Percentiles rank a stretch among this genome's conserved stretches.
Evolutionary conservation across 305 asterid genomes (phyloP).

Genomic region (Fraxinus floribunda): DNA sequence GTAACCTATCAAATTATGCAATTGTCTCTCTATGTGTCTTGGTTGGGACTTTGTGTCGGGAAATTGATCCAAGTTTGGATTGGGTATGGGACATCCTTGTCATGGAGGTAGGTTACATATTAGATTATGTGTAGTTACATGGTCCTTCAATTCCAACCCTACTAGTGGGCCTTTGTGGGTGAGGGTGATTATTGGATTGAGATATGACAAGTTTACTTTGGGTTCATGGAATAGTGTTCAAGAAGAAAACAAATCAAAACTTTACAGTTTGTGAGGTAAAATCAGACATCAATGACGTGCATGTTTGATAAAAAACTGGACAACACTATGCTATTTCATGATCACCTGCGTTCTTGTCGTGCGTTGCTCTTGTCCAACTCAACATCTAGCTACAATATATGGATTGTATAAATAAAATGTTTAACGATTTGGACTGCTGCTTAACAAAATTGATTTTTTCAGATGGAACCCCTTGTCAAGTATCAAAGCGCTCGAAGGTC

Average conservation of each 20-base stretch:
- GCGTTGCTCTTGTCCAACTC: neutral
- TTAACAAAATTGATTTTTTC: neutral
- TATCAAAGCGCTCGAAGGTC: neutral
- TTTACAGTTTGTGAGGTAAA: neutral
- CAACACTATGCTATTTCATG: neutral
- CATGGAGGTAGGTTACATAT: conserved; percentile 24
- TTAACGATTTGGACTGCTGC: neutral
- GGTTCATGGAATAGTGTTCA: neutral
- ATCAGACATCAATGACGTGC: neutral
- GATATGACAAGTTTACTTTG: neutral
- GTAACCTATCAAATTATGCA: conserved; percentile 6
- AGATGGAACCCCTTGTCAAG: neutral
- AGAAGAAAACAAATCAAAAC: neutral
- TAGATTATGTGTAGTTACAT: conserved; percentile 3
- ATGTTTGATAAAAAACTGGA: neutral
- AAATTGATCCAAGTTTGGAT: conserved; percentile 19
- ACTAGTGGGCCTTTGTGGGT: neutral
- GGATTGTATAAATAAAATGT: neutral
- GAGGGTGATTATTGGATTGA: neutral
- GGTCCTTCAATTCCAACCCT: neutral
- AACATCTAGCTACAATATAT: neutral
- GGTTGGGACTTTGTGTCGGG: conserved; percentile 32
- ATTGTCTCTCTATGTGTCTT: conserved; percentile 3
- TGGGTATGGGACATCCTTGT: conserved; percentile 22
- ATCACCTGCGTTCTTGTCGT: neutral